Evolutionary conservation across 1,284 basidiomycete species (phyloP).

Genomic region (Fomitiporia mediterranea): DNA sequence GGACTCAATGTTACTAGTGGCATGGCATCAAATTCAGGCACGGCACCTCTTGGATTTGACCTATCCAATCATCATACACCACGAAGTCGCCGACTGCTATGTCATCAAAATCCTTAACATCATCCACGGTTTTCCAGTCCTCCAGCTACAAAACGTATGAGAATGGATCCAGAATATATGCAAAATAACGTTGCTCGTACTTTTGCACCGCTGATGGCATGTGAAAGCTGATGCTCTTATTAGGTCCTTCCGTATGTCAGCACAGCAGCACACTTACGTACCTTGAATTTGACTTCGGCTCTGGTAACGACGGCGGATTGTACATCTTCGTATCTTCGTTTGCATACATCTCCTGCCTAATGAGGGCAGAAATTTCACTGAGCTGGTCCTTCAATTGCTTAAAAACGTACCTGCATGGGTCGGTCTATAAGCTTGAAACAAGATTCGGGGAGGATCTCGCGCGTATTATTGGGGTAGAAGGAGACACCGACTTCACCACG

Average conservation of each 20-base stretch:
- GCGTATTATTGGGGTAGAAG: slow-evolving; percentile 52
- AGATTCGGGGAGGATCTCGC: slow-evolving; percentile 70
- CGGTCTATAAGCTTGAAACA: slow-evolving; percentile 76
- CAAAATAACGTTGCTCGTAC: neutral
- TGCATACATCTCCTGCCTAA: slow-evolving; percentile 66
- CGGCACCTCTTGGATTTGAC: slow-evolving; percentile 60
- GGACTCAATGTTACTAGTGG: slow-evolving; percentile 5
- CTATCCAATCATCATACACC: slow-evolving; percentile 82
- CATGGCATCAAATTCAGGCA: slow-evolving; percentile 10
- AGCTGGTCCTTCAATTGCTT: too few relatives aligned
- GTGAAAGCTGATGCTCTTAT: slow-evolving; percentile 43
- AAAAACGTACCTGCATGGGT: slow-evolving; percentile 59
- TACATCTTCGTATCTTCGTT: slow-evolving; percentile 68
- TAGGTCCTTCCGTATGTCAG: neutral
- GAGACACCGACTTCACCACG: slow-evolving; percentile 82
- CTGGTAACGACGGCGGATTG: slow-evolving; percentile 74
- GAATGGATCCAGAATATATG: neutral
- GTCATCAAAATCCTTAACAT: slow-evolving; percentile 55
- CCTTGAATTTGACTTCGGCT: slow-evolving; percentile 54
- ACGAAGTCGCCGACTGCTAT: slow-evolving; percentile 82
- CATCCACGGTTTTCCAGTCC: slow-evolving; percentile 58
- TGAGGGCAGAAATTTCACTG: neutral
- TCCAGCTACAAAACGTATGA: slow-evolving; percentile 32
- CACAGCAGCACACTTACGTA: neutral
- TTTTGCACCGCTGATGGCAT: slow-evolving; percentile 64